Conservation (phyloP, 2,329 filamentous ascomycete genomes). For the Fusarium nygamai region DNA sequence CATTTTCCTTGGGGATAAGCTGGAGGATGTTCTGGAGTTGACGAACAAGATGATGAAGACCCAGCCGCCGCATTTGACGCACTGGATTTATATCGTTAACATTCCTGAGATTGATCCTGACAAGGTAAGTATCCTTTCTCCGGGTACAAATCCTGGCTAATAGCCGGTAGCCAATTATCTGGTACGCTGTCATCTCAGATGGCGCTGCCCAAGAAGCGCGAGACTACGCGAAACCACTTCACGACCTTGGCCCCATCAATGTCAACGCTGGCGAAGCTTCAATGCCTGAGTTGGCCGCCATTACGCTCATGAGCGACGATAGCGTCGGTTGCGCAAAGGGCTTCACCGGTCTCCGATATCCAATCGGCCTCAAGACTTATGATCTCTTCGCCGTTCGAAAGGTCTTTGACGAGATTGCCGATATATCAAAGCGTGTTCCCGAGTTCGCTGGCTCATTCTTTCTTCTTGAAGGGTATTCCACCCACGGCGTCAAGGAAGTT, state of each 20-base stretch:
- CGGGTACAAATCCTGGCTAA: not conserved
- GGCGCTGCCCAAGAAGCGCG: constrained; percentile 49
- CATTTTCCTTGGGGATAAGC: constrained; percentile 45
- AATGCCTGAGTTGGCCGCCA: constrained; percentile 55
- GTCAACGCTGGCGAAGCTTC: constrained; percentile 44
- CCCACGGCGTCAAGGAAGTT: constrained; percentile 10
- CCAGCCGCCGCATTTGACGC: constrained; percentile 15
- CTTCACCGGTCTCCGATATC: constrained; percentile 52
- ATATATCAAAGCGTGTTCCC: constrained; percentile 20
- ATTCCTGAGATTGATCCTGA: constrained; percentile 24
- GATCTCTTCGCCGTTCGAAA: constrained; percentile 40
- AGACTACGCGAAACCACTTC: constrained; percentile 53
- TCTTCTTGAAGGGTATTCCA: constrained; percentile 63
- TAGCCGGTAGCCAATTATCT: constrained; percentile 48
- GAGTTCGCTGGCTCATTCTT: constrained; percentile 50
- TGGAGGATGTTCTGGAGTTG: constrained; percentile 27
- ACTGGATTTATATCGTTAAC: constrained; percentile 35
- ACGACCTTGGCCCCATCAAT: constrained; percentile 50
- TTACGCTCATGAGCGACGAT: constrained; percentile 52
- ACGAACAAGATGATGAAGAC: constrained; percentile 29
- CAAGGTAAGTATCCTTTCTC: not conserved
- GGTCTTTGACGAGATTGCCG: constrained; percentile 47
- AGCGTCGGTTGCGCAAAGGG: constrained; percentile 54
- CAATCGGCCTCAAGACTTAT: constrained; percentile 54
- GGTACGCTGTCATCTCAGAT: constrained; percentile 54